phyloP scores from a whole-genome alignment of 352 stramenopile genomes.

The Globisporangium mamillatum region DNA sequence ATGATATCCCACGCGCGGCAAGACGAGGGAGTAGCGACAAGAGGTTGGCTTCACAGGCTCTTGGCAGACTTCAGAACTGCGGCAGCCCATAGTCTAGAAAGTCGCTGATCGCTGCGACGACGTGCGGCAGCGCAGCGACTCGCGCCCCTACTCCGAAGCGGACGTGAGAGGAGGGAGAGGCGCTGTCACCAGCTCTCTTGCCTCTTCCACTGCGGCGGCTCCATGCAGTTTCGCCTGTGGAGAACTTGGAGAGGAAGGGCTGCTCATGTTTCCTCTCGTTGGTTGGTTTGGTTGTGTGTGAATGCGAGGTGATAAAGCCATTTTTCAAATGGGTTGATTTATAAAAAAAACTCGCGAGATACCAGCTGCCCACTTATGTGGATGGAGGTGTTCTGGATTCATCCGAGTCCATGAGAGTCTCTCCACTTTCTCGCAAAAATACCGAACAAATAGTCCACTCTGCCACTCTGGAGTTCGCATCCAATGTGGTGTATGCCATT shows the following conservation, averaged over 20 bases:
- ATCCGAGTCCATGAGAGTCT: no score
- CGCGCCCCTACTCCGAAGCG: background rate
- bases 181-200: conserved; percentile 4
- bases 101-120: background rate
- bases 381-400: background rate
- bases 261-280: background rate
- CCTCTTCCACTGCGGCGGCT: background rate
- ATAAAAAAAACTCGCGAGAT: background rate
- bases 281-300: background rate
- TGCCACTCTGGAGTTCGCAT: no score
- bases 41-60: background rate
- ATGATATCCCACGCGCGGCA: background rate
- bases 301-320: no score
- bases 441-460: no score
- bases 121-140: background rate
- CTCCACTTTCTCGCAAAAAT: no score
- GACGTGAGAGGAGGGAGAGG: background rate
- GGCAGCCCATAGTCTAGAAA: background rate
- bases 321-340: background rate
- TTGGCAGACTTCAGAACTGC: background rate
- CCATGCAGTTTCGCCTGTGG: background rate
- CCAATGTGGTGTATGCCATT: background rate
- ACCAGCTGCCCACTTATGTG: background rate
- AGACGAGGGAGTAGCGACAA: background rate
- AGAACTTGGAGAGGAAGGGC: background rate